Evolutionary conservation across 2,329 filamentous ascomycete species (phyloP), one percentile per base, ranked within the genome.

Genomic region (Tolypocladium paradoxum): DNA sequence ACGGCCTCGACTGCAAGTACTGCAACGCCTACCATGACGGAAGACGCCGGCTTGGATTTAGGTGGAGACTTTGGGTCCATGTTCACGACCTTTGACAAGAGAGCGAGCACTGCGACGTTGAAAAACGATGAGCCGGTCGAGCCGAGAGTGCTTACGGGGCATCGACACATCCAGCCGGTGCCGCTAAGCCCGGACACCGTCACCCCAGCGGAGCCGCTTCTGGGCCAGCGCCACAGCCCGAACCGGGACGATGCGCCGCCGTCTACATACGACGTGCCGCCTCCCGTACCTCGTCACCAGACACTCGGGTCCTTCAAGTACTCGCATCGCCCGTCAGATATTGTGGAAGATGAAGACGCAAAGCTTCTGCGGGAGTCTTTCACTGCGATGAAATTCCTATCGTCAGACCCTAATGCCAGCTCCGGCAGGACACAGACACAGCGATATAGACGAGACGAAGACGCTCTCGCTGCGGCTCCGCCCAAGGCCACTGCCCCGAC

Each of bases 1-100:
- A 82, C 79, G 5, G 63, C 73, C 18, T 82, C 78, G 5, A 81
- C 79, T 9, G 67, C 73, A 14, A 78, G 74, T 58, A 81, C 78
- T 7, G 71, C 76, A 14, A 81, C 77, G 1, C 76, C 59, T 74
- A 14, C 76, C 75, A 6, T 74, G 72, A 49, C 63, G 78, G 37
- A 73, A 27, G 65, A 69, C 31, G 60, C 73, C 52, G 65, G 66
- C 40, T 60, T 83, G 18, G 79, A 82, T 59, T 62, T 83, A 48
- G 80, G 80, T 18, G 75, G 78, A 48, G 79, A 83, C 60, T 79
- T 83, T 57, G 73, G 76, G 55, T 78, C 73, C 53, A 79, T 83
- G 75, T 72, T 82, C 40, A 69, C 70, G 12, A 71, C 68, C n/a
- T 78, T 79, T 49, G 77, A 80, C 56, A 82, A 82, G 64, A 70